These are phyloP conservation scores for Metschnikowia colocasiae DNA, from an alignment of 805 yeast species.

Conservation along the genomic window DNA sequence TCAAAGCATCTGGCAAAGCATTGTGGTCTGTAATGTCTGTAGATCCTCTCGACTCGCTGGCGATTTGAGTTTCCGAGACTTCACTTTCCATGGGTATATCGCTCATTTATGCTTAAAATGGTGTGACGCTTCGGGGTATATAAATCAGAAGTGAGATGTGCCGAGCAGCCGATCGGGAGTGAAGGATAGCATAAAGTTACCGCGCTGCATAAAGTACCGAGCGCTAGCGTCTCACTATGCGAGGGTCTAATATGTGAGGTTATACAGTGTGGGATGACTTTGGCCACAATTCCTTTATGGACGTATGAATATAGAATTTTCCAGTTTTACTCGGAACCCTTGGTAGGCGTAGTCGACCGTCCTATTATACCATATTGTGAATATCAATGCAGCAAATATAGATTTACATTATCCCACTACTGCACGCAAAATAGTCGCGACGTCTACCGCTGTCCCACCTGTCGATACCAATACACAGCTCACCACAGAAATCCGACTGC, in stretches of 20 bases:
- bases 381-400: neutral
- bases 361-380: neutral
- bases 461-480: neutral
- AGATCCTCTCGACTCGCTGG: neutral
- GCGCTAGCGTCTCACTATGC: neutral
- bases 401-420: neutral
- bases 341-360: too few species aligned
- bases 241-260: neutral
- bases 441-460: neutral
- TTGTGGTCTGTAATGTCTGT: neutral
- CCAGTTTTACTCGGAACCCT: too few species aligned
- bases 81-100: neutral
- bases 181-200: neutral
- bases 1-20: neutral
- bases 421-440: neutral
- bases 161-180: neutral
- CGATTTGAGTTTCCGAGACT: neutral
- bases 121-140: neutral
- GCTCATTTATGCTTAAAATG: neutral
- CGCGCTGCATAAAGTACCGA: constrained; percentile 1
- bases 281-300: too few species aligned
- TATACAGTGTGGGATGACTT: neutral
- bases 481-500: neutral
- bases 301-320: too few species aligned
- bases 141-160: neutral